Base-by-base conservation (phyloP, 495 filamentous ascomycete species). In the Pyrenopolyporus hunteri region DNA sequence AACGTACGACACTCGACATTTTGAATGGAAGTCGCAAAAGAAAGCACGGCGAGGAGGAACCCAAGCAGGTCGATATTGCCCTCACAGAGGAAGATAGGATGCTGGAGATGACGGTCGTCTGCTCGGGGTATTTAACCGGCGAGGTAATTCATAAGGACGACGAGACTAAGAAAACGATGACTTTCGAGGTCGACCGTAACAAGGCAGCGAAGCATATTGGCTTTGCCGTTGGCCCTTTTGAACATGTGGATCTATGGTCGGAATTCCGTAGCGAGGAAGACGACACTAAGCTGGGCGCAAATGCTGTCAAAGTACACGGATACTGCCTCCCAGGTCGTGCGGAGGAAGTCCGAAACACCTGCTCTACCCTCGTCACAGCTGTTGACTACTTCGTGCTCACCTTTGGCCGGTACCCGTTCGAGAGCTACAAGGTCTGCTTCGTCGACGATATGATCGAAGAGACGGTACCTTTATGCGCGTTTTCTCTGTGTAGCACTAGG, bases 161-260 rank as follows among this genome's bases (percentile, higher is more conserved):
- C 59, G 73, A 87, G 28, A 86, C 80, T 16, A 91, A 89, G 68
- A 96, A 94, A 70, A 91, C 86, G 6, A 87, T 92, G 57, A 89
- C 88, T 0, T 99, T 98, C 67, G 83, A 83, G 22, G 85, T 85
- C 52, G 75, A 81, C 29, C 84, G 84, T 29, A 82, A 89, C 20
- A 82, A 94, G 2, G 85, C 92, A 3, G 85, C 93, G 3, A 88
- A 91, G 48, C 92, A 98, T 68, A 85, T 99, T 64, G 91, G 91
- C 2, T 93, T 99, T 71, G 89, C 89, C 8, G 83, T 97, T 22
- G 94, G 95, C 0, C 94, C 95, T 10, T 99, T 99, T 70, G 92
- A 97, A 70, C 87, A 92, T 65, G 84, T 97, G 43, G 91, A 97
- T 67, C 77, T 99, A 6, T 87, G 71, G 59, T 76, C 90, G 6